Base-by-base conservation (phyloP, 495 filamentous ascomycete species). In the Penicillium ochrochloron region DNA sequence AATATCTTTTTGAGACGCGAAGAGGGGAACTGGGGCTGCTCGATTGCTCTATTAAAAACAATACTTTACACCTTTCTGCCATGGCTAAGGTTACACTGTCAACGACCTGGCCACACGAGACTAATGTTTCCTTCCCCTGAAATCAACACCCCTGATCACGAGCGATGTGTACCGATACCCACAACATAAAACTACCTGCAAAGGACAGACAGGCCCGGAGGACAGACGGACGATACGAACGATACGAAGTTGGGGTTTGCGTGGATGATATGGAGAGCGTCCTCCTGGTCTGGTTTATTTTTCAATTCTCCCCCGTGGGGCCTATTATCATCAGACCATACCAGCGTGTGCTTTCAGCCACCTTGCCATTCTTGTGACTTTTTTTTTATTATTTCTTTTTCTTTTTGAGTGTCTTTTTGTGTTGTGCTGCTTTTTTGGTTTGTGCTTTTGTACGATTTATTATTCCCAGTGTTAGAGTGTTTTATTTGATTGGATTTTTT, bases 91-190 rank as follows among this genome's bases (percentile, higher is more conserved):
- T 23, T n/a, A 19, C 23, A 10, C 25, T 25, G 35, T 44, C 48
- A 17, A 41, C 14, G 55, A 34, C 21, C 31, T 19, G 55, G 46
- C 21, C 31, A 56, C 3, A 53, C 39, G 59, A 54, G 42, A 35
- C 64, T 58, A 54, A 64, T 64, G 58, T 54, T 59, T 37, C 63
- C 61, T 12, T 56, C 65, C 29, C 33, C 27, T 15, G 14, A 9
- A 9, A 67, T 27, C 25, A 46, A n/a, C 7, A 42, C 57, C 39
- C 56, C 34, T 52, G 59, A 72, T 68, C 62, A 72, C 51, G 70
- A 73, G 61, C 61, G 39, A 70, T 65, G 64, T 70, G 65, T 73
- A 73, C 64, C 61, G 68, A 73, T 73, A 70, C 70, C 70, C 70
- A 63, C 44, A 59, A 66, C 48, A 51, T 27, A 48, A 62, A 62